phyloP scores from a whole-genome alignment of 2,329 filamentous ascomycete genomes.

The Xylaria sp. region DNA sequence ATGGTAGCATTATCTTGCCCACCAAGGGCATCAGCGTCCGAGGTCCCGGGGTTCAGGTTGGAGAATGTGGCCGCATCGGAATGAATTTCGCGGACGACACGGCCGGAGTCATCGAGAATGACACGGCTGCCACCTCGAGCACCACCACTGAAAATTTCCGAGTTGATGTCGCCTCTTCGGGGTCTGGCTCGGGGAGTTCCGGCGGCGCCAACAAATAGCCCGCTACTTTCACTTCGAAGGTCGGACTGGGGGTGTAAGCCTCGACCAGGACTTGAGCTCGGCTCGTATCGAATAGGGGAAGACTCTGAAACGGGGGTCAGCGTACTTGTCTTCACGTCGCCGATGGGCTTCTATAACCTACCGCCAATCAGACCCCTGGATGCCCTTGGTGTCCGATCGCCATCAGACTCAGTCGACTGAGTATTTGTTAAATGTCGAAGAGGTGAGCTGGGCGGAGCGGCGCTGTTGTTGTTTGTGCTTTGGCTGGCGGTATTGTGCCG shows the following conservation, averaged over 20 bases:
- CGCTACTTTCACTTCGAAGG: conserved; percentile 83
- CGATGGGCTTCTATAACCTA: conserved; percentile 51
- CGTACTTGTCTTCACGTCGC: neutral
- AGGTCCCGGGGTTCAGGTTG: conserved; percentile 81
- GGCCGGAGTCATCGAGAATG: conserved; percentile 68
- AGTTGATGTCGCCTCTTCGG: conserved; percentile 87
- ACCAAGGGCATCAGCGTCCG: conserved; percentile 88
- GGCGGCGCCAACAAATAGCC: conserved; percentile 80
- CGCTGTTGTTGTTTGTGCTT: conserved; percentile 54
- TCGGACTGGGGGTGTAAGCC: conserved; percentile 72
- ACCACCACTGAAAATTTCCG: conserved; percentile 72
- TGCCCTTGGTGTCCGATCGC: conserved; percentile 76
- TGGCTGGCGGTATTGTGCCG: conserved; percentile 68
- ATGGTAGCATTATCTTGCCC: conserved; percentile 85
- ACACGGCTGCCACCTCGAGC: conserved; percentile 64
- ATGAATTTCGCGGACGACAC: conserved; percentile 65
- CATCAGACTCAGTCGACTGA: conserved; percentile 64
- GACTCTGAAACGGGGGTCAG: conserved; percentile 69
- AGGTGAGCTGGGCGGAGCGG: conserved; percentile 65
- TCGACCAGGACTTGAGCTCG: conserved; percentile 86
- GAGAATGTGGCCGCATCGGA: conserved; percentile 71
- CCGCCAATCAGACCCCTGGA: conserved; percentile 71
- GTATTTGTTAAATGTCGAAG: conserved; percentile 68
- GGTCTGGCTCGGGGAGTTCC: conserved; percentile 63
- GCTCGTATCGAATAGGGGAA: conserved; percentile 89